phyloP scores from a whole-genome alignment of 164 flowering plant genomes.

The Houttuynia cordata region DNA sequence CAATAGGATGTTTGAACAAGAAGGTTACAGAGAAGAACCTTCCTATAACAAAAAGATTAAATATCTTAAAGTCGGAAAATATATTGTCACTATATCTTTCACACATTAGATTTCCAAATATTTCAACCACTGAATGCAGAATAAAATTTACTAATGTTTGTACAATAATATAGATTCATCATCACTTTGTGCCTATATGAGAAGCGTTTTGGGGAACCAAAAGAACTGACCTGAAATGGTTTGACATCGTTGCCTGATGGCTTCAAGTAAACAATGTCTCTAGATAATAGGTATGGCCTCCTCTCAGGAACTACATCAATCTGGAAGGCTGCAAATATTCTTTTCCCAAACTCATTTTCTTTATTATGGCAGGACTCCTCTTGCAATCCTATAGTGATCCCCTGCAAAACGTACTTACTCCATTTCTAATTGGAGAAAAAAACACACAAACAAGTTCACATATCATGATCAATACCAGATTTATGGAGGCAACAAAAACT shows the following conservation, averaged over 20 bases:
- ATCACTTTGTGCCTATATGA: background rate
- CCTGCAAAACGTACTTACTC: background rate
- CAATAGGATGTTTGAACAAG: too few species aligned
- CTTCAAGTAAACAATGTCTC: slow-evolving; percentile 23
- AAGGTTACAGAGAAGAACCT: too few species aligned
- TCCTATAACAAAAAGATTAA: too few species aligned
- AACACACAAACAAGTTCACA: too few species aligned
- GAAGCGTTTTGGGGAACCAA: too few species aligned
- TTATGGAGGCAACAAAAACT: too few species aligned
- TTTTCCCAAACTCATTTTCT: background rate
- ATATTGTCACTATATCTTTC: too few species aligned
- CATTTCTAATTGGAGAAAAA: background rate
- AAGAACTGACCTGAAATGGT: slow-evolving; percentile 17
- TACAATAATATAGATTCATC: background rate
- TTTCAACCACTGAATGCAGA: background rate
- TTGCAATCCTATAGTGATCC: background rate
- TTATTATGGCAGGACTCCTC: background rate
- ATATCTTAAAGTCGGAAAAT: too few species aligned
- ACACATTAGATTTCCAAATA: too few species aligned
- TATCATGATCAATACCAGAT: too few species aligned
- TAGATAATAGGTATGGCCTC: slow-evolving; percentile 34
- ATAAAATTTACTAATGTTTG: background rate
- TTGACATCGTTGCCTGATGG: slow-evolving; percentile 12
- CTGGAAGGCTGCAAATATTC: too few species aligned
- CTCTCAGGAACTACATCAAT: background rate